Evolutionary conservation across 192 early-diverging fungal species (phyloP).

Genomic region (Lobosporangium transversale): DNA sequence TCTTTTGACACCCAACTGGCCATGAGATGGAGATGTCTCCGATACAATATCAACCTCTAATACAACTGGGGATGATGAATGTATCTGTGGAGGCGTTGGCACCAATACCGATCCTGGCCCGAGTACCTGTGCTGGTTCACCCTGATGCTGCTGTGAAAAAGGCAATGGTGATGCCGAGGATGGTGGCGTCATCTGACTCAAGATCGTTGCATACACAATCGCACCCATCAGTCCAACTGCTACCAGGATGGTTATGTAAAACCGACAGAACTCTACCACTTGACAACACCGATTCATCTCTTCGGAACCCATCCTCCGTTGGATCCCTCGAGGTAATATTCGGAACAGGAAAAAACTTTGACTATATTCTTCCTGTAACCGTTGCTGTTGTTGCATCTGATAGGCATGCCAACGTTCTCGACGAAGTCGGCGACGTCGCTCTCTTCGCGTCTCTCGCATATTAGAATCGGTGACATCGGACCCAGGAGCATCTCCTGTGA

Average conservation of each 20-base stretch:
- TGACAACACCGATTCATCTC: conserved; percentile 18
- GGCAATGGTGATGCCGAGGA: neutral
- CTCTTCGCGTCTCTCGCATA: neutral
- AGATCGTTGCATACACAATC: conserved; percentile 34
- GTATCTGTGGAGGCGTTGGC: too few species aligned
- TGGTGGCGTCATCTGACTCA: conserved; percentile 8
- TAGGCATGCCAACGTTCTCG: conserved; percentile 10
- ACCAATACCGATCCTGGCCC: too few species aligned
- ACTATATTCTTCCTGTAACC: conserved; percentile 5
- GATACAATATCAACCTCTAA: too few species aligned
- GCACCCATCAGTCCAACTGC: conserved; percentile 29
- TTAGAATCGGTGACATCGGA: neutral
- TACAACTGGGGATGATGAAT: too few species aligned
- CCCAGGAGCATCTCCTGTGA: too few species aligned
- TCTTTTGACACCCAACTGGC: too few species aligned
- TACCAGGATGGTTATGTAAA: conserved; percentile 42
- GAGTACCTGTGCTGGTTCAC: too few species aligned
- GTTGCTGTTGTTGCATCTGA: conserved; percentile 1
- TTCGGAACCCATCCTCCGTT: neutral
- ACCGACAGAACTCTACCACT: conserved; percentile 36
- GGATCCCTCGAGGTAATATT: conserved; percentile 7
- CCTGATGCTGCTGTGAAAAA: too few species aligned
- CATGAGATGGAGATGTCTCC: too few species aligned
- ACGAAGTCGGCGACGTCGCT: neutral
- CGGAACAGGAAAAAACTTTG: conserved; percentile 1